Conservation (phyloP, 352 stramenopile species). For the Phytophthora syringae region DNA sequence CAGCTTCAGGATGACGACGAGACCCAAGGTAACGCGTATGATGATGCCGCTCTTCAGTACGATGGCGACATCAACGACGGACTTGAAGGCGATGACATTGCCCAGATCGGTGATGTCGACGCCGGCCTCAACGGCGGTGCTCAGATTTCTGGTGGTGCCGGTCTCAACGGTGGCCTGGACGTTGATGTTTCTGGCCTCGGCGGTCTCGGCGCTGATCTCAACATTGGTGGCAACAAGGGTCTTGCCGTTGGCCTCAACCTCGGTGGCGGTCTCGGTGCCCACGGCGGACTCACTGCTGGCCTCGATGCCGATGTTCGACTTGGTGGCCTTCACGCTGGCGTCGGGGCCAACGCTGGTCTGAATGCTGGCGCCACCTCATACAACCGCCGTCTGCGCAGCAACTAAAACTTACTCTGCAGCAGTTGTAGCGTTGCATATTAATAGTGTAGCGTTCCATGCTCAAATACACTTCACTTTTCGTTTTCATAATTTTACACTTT, state of each 20-base stretch:
- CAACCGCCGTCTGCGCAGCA: background rate
- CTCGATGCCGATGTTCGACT: background rate
- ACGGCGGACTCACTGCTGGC: conserved; percentile 6
- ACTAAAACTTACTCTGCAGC: background rate
- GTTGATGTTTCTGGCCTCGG: background rate
- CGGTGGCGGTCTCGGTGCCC: background rate
- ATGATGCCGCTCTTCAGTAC: background rate
- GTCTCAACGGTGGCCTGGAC: background rate
- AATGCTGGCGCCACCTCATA: background rate
- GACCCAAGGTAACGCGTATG: background rate
- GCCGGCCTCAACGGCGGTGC: background rate
- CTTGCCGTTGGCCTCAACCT: background rate
- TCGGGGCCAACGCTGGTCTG: conserved; percentile 10
- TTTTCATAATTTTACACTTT: too few species aligned
- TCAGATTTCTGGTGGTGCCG: too few species aligned
- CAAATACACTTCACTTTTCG: background rate
- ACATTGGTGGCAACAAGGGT: background rate
- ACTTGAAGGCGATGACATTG: background rate
- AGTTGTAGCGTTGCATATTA: too few species aligned
- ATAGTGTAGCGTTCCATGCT: background rate
- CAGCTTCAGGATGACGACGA: background rate
- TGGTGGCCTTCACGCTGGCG: background rate
- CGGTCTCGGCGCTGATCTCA: background rate
- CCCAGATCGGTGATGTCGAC: background rate
- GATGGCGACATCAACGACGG: background rate